These are phyloP conservation scores for Diaporthe citriasiana DNA, from an alignment of 2,329 filamentous ascomycete species.

Conservation along the genomic window DNA sequence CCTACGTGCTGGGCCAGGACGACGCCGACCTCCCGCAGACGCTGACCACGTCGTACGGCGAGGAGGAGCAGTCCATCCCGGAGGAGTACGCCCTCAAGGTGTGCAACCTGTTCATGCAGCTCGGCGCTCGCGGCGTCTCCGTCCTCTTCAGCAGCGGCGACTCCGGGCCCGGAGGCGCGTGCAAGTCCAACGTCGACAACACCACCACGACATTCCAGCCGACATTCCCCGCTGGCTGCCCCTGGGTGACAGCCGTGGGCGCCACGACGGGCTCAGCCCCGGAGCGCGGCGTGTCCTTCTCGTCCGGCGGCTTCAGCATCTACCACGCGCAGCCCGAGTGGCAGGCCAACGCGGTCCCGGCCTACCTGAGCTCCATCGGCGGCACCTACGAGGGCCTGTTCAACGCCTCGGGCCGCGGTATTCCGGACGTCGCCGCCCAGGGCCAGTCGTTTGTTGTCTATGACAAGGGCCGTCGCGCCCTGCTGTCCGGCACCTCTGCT, in stretches of 20 bases:
- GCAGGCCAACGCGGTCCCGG: slow-evolving; percentile 51
- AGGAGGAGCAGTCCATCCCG: slow-evolving; percentile 75
- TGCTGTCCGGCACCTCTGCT: slow-evolving; percentile 52
- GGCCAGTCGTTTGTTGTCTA: slow-evolving; percentile 63
- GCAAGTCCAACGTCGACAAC: slow-evolving; percentile 41
- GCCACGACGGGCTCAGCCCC: slow-evolving; percentile 60
- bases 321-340: slow-evolving; percentile 54
- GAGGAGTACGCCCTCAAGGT: slow-evolving; percentile 70
- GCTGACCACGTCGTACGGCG: slow-evolving; percentile 75
- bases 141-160: slow-evolving; percentile 65
- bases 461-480: slow-evolving; percentile 48
- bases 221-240: slow-evolving; percentile 55
- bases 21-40: slow-evolving; percentile 68
- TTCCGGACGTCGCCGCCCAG: slow-evolving; percentile 59
- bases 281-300: slow-evolving; percentile 55
- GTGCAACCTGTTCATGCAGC: slow-evolving; percentile 74
- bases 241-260: slow-evolving; percentile 70
- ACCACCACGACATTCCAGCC: slow-evolving; percentile 38
- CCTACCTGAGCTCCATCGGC: slow-evolving; percentile 54
- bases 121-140: slow-evolving; percentile 74
- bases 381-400: slow-evolving; percentile 55
- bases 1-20: slow-evolving; percentile 68
- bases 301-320: slow-evolving; percentile 56
- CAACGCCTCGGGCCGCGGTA: slow-evolving; percentile 55
- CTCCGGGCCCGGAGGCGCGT: slow-evolving; percentile 26